Conservation (phyloP, 2,329 filamentous ascomycete genomes). For the Coniochaeta sp. region DNA sequence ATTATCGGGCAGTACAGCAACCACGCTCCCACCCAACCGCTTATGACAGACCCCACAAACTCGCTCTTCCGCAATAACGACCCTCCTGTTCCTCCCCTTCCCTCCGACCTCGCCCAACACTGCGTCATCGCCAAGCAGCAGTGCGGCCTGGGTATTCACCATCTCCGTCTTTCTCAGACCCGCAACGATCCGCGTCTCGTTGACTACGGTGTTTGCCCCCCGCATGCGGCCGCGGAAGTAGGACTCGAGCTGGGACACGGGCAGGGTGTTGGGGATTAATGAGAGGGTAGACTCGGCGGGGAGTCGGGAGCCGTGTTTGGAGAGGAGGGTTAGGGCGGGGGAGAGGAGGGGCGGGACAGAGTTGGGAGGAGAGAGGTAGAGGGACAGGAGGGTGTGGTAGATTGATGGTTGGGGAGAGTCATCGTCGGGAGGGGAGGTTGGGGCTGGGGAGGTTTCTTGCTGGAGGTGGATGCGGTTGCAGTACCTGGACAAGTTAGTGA, state of each 20-base stretch:
- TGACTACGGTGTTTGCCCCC: slow-evolving; percentile 73
- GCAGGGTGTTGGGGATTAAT: slow-evolving; percentile 74
- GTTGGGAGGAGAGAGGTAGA: slow-evolving; percentile 78
- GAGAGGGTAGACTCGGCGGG: slow-evolving; percentile 81
- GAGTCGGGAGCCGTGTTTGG: slow-evolving; percentile 83
- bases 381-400: slow-evolving; percentile 81
- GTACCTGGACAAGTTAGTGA: slow-evolving; percentile 48
- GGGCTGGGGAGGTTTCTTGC: slow-evolving; percentile 36
- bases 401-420: slow-evolving; percentile 54
- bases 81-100: slow-evolving; percentile 54
- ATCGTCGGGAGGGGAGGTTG: slow-evolving; percentile 21
- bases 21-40: slow-evolving; percentile 81
- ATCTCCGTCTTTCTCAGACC: slow-evolving; percentile 72
- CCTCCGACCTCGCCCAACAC: slow-evolving; percentile 42
- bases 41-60: slow-evolving; percentile 93
- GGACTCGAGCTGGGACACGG: slow-evolving; percentile 71
- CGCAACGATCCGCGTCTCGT: slow-evolving; percentile 71
- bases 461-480: slow-evolving; percentile 78
- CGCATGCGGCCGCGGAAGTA: slow-evolving; percentile 93
- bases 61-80: slow-evolving; percentile 79
- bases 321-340: slow-evolving; percentile 81
- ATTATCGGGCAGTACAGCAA: slow-evolving; percentile 82
- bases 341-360: slow-evolving; percentile 65
- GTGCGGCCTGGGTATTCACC: slow-evolving; percentile 64
- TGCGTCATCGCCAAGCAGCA: slow-evolving; percentile 66